Percentiles rank a stretch among this genome's conserved stretches.
Evolutionary conservation across 805 yeast species (phyloP).

Genomic region (Saturnispora galanensis): DNA sequence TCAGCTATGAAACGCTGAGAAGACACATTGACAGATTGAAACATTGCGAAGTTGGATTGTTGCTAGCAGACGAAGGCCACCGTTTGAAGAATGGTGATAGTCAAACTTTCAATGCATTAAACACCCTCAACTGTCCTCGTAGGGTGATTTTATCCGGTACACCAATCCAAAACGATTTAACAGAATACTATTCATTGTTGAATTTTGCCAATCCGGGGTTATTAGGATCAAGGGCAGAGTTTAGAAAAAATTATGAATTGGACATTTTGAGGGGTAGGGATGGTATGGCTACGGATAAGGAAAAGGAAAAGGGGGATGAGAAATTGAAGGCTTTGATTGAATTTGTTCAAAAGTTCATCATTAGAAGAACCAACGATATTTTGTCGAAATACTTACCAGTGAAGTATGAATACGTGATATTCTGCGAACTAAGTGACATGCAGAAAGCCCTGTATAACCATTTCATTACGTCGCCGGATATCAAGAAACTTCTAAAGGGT

Average conservation of each 20-base stretch:
- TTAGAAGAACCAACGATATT: slow-evolving; percentile 91
- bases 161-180: slow-evolving; percentile 90
- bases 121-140: slow-evolving; percentile 74
- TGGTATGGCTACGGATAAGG: slow-evolving; percentile 77
- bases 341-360: slow-evolving; percentile 80
- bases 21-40: slow-evolving; percentile 69
- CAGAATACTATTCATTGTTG: slow-evolving; percentile 84
- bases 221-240: slow-evolving; percentile 74
- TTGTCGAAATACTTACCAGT: slow-evolving; percentile 89
- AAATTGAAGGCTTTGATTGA: slow-evolving; percentile 63
- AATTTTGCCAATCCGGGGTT: slow-evolving; percentile 93
- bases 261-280: slow-evolving; percentile 81
- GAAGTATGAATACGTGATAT: slow-evolving; percentile 94
- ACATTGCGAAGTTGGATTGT: slow-evolving; percentile 72
- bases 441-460: slow-evolving; percentile 64
- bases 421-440: slow-evolving; percentile 71
- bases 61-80: slow-evolving; percentile 84
- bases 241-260: slow-evolving; percentile 74
- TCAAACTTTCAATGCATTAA: slow-evolving; percentile 76
- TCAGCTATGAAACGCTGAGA: slow-evolving; percentile 88
- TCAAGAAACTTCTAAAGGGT: slow-evolving; percentile 55
- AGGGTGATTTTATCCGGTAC: slow-evolving; percentile 93
- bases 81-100: slow-evolving; percentile 84
- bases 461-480: slow-evolving; percentile 71
- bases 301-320: slow-evolving; percentile 54